phyloP scores from a whole-genome alignment of 1,284 basidiomycete species.

The Somion occarium region DNA sequence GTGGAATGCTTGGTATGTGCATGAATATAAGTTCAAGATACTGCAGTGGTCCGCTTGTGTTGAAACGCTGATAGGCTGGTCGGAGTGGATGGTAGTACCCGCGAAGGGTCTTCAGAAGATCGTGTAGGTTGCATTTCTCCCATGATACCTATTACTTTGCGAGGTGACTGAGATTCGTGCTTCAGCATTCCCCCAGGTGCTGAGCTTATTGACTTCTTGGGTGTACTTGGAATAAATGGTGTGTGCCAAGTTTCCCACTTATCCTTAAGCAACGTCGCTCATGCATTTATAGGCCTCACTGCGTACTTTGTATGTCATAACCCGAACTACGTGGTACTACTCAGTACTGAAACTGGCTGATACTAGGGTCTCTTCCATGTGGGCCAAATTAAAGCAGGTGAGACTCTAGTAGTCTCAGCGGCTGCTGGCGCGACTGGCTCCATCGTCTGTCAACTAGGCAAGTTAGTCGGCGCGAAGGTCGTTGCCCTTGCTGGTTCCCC shows the following conservation, averaged over 20 bases:
- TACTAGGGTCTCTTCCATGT: conserved; percentile 78
- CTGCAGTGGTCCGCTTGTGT: no score
- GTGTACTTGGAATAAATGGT: conserved; percentile 71
- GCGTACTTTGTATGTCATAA: conserved; percentile 68
- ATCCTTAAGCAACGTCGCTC: no score
- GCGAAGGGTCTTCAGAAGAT: conserved; percentile 50
- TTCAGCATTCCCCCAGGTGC: conserved; percentile 50
- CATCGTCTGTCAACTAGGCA: conserved; percentile 74
- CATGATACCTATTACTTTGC: background rate
- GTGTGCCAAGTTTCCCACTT: no score
- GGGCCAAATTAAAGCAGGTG: conserved; percentile 74
- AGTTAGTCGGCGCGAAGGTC: conserved; percentile 71
- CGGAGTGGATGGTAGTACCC: conserved; percentile 65
- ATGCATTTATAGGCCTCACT: conserved; percentile 54
- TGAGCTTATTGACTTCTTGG: conserved; percentile 70
- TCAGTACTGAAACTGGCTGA: background rate
- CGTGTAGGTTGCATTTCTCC: conserved; percentile 33
- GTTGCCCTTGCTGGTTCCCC: conserved; percentile 77
- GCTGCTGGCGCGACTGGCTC: conserved; percentile 87
- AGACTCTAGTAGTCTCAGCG: conserved; percentile 82
- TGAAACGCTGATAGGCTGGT: conserved; percentile 59
- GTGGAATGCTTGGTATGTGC: conserved; percentile 50
- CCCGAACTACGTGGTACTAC: background rate
- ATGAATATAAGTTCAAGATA: no score
- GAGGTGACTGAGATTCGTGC: conserved; percentile 18